Evolutionary conservation across 352 stramenopile species (phyloP).

Genomic region (Phytophthora pseudosyringae): DNA sequence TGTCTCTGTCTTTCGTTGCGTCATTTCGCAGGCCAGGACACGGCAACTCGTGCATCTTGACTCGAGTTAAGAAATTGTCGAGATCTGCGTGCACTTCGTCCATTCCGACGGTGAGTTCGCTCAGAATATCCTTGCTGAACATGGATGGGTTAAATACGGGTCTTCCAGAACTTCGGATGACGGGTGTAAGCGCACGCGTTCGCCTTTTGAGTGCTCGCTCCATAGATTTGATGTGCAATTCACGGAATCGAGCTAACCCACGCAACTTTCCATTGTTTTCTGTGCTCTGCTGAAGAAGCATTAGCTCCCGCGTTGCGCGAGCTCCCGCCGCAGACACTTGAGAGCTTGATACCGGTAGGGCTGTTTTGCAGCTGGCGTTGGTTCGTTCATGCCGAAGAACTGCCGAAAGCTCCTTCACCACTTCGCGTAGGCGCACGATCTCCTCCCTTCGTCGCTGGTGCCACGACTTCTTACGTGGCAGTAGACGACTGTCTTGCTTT

Average conservation of each 20-base stretch:
- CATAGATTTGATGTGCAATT: conserved; percentile 8
- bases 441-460: conserved; percentile 35
- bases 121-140: conserved; percentile 26
- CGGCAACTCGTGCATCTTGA: conserved; percentile 9
- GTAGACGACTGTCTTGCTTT: too few species aligned
- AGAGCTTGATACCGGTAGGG: background rate
- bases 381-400: conserved; percentile 20
- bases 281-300: conserved; percentile 1
- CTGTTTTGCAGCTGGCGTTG: background rate
- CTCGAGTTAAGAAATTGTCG: conserved; percentile 11
- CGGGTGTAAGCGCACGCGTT: background rate
- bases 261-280: conserved; percentile 17
- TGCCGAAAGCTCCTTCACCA: conserved; percentile 26
- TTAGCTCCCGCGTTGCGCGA: background rate
- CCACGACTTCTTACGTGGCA: conserved; percentile 29
- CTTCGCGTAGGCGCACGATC: conserved; percentile 21
- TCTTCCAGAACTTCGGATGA: conserved; percentile 19
- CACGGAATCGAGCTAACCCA: background rate
- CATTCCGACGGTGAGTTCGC: conserved; percentile 17
- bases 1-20: background rate
- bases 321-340: conserved; percentile 2
- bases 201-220: conserved; percentile 12
- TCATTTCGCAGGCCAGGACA: conserved; percentile 27
- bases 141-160: conserved; percentile 9
- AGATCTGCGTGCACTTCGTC: conserved; percentile 15